A percentile compares a stretch with the other conserved stretches of the same genome.
Conservation (phyloP, 768 basidiomycete genomes). For the Leccinum imitatum region DNA sequence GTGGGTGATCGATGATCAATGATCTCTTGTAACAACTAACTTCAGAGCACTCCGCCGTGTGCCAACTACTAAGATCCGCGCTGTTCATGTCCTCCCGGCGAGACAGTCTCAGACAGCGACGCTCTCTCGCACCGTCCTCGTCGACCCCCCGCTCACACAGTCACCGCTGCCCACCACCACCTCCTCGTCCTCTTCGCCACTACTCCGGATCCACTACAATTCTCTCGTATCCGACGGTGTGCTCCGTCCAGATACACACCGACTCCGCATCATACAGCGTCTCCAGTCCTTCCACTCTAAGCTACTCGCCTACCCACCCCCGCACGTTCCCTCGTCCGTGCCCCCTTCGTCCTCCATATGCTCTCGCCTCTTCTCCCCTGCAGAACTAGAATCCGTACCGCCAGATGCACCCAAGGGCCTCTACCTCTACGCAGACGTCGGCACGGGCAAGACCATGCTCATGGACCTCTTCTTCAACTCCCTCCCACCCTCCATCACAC, state of each 20-base stretch:
- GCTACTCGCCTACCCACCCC: conserved; percentile 69
- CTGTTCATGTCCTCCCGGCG: conserved; percentile 6
- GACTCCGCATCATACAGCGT: conserved; percentile 78
- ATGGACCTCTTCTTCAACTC: conserved; percentile 97
- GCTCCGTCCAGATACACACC: conserved; percentile 77
- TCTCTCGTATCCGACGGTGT: conserved; percentile 48
- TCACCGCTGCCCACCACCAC: neutral
- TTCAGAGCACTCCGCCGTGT: neutral
- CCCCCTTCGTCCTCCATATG: conserved; percentile 31
- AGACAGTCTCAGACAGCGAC: conserved; percentile 13
- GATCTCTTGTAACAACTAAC: neutral
- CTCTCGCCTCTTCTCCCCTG: conserved; percentile 31
- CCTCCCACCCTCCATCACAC: conserved; percentile 61
- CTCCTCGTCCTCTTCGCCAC: conserved; percentile 18
- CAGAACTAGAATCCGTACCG: conserved; percentile 37
- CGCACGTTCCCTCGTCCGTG: conserved; percentile 46
- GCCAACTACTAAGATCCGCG: neutral
- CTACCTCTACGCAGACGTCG: conserved; percentile 95
- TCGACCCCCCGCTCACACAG: neutral
- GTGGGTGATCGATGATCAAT: neutral
- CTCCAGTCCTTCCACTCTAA: conserved; percentile 78
- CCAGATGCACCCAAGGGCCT: conserved; percentile 75
- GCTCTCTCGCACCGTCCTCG: neutral
- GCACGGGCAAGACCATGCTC: conserved; percentile 97
- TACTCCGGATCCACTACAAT: conserved; percentile 39